Conservation (phyloP, 2,329 filamentous ascomycete genomes). For the Davidsoniella neocaledoniae region DNA sequence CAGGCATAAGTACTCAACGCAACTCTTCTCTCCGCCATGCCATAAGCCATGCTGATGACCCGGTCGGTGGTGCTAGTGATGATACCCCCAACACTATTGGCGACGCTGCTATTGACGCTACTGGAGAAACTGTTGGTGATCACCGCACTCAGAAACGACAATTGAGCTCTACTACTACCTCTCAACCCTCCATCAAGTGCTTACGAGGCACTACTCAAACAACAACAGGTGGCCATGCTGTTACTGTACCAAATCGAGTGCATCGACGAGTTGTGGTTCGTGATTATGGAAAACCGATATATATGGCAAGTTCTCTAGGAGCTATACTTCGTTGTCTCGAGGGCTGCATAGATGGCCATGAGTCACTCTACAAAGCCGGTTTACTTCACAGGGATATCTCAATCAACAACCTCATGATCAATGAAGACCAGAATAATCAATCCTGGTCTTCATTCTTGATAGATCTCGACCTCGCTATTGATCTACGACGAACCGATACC, state of each 20-base stretch:
- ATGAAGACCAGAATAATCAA: background rate
- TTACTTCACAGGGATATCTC: background rate
- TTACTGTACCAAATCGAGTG: background rate
- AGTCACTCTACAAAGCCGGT: background rate
- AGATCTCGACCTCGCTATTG: background rate
- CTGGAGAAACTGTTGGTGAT: background rate
- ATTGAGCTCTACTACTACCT: no score
- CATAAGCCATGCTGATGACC: no score
- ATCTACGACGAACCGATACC: no score
- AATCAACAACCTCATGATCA: background rate
- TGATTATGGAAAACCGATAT: background rate
- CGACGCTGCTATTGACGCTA: no score
- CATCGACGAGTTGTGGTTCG: background rate
- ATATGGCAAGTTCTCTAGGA: background rate
- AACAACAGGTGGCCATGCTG: no score
- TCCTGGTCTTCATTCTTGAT: background rate
- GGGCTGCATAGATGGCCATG: background rate
- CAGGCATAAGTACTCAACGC: no score
- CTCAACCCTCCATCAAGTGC: no score
- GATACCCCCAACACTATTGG: no score
- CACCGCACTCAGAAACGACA: no score
- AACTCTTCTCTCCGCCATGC: no score
- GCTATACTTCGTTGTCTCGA: background rate
- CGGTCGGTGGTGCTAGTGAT: no score
- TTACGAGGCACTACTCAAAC: no score